Conservation (phyloP, 805 yeast species). For the Pichia sporocuriosa region DNA sequence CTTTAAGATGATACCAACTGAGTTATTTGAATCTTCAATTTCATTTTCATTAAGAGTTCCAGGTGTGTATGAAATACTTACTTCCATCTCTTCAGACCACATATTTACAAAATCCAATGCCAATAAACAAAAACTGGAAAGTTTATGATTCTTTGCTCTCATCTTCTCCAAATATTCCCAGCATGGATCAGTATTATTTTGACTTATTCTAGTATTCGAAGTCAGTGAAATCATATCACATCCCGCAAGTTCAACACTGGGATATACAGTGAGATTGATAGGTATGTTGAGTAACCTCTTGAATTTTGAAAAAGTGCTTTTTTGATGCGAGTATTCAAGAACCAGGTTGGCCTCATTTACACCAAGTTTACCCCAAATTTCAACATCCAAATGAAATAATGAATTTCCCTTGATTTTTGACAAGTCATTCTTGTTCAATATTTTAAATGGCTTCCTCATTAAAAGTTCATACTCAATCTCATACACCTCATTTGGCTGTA, state of each 20-base stretch:
- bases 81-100: conserved; percentile 58
- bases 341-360: conserved; percentile 58
- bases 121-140: conserved; percentile 53
- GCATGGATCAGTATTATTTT: conserved; percentile 19
- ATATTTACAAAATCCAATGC: conserved; percentile 75
- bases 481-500: conserved; percentile 58
- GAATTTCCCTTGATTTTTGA: conserved; percentile 33
- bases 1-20: conserved; percentile 12
- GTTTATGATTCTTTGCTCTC: conserved; percentile 26
- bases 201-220: conserved; percentile 25
- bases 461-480: conserved; percentile 68
- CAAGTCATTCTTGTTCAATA: conserved; percentile 42
- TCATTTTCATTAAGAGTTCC: conserved; percentile 13
- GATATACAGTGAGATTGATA: conserved; percentile 58
- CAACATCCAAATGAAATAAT: conserved; percentile 42
- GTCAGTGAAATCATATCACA: conserved; percentile 65
- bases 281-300: conserved; percentile 62
- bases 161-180: conserved; percentile 30
- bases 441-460: conserved; percentile 49
- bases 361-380: conserved; percentile 66
- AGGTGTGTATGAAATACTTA: conserved; percentile 26
- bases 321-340: conserved; percentile 54
- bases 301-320: conserved; percentile 23
- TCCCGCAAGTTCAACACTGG: conserved; percentile 67
- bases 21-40: conserved; percentile 17